Evolutionary conservation across 495 filamentous ascomycete species (phyloP).

Genomic region (Penicillium chermesinum): DNA sequence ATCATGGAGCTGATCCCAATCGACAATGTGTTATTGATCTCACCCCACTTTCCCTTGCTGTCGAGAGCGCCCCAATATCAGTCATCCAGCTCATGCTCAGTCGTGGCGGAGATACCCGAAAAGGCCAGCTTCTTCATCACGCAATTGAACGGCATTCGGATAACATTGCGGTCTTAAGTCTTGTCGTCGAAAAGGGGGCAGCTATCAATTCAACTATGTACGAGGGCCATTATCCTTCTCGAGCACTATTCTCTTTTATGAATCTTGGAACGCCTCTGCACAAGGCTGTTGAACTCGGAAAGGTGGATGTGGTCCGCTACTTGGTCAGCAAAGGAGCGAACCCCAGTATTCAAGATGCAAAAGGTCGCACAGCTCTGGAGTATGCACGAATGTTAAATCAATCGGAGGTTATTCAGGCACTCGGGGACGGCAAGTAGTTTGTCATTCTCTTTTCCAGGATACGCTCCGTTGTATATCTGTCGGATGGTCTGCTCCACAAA

Average conservation of each 20-base stretch:
- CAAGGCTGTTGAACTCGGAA: conserved; percentile 10
- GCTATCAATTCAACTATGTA: not conserved
- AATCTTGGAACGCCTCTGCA: conserved; percentile 15
- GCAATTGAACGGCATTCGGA: conserved; percentile 13
- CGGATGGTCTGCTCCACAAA: too few relatives aligned
- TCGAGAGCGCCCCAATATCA: conserved; percentile 13
- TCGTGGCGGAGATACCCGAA: conserved; percentile 15
- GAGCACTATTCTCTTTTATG: conserved; percentile 9
- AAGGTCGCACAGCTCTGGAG: too few relatives aligned
- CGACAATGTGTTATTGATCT: conserved; percentile 13
- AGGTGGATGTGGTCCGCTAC: not conserved
- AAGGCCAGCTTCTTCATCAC: conserved; percentile 19
- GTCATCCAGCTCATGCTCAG: conserved; percentile 12
- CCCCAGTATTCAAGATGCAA: too few relatives aligned
- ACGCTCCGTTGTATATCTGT: too few relatives aligned
- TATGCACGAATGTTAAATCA: too few relatives aligned
- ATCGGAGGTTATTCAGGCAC: too few relatives aligned
- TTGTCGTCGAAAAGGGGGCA: not conserved
- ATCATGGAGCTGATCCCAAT: conserved; percentile 20
- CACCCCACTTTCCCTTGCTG: conserved; percentile 19
- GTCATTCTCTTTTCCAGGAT: too few relatives aligned
- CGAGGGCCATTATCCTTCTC: not conserved
- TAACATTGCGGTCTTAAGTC: conserved; percentile 4
- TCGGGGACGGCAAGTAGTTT: too few relatives aligned
- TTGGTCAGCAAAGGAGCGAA: not conserved